These are phyloP conservation scores for Ophiostoma montium DNA, from an alignment of 2,329 filamentous ascomycete genomes.

Conservation along the genomic window DNA sequence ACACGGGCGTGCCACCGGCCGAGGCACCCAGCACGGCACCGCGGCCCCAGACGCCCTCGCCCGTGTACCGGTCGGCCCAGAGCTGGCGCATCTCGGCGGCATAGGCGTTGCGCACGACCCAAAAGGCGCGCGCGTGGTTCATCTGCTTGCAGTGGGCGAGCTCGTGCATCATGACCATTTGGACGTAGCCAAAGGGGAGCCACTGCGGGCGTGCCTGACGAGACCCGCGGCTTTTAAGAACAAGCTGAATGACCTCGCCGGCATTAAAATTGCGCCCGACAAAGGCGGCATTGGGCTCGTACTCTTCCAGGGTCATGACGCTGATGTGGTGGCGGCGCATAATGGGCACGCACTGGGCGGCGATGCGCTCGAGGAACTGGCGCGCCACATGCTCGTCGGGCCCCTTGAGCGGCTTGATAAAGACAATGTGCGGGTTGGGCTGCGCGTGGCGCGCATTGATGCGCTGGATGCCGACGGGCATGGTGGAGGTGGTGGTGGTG, in stretches of 20 bases:
- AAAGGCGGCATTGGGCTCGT: conserved; percentile 68
- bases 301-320: conserved; percentile 64
- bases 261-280: conserved; percentile 83
- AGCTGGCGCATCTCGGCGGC: conserved; percentile 55
- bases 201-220: conserved; percentile 39
- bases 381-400: conserved; percentile 47
- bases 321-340: conserved; percentile 53
- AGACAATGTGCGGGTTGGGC: conserved; percentile 66
- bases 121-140: conserved; percentile 75
- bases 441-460: conserved; percentile 62
- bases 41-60: conserved; percentile 72
- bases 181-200: conserved; percentile 71
- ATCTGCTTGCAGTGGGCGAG: conserved; percentile 81
- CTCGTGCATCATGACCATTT: conserved; percentile 95
- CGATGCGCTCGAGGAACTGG: conserved; percentile 61
- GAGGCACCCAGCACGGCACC: conserved; percentile 48
- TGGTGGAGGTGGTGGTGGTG: conserved; percentile 20
- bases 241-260: conserved; percentile 74
- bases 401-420: conserved; percentile 67
- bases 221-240: conserved; percentile 51
- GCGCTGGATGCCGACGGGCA: conserved; percentile 67
- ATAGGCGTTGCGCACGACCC: conserved; percentile 63
- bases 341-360: conserved; percentile 65
- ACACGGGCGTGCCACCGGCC: conserved; percentile 26
- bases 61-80: conserved; percentile 58